Conservation (phyloP, 1,139 yeast species). For the Yamadazyma aaseri region DNA sequence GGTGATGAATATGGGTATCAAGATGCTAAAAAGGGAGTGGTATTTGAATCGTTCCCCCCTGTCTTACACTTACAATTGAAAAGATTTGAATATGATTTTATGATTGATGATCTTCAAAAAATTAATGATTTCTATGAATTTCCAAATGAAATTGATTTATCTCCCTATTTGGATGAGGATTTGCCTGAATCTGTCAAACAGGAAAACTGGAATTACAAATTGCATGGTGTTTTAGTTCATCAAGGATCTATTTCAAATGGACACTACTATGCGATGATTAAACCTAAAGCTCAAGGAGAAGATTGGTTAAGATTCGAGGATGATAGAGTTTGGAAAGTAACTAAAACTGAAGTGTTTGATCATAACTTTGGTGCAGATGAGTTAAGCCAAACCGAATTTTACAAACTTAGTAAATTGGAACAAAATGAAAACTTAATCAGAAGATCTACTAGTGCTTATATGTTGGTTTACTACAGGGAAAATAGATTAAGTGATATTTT, state of each 20-base stretch:
- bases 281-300: conserved; percentile 61
- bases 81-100: conserved; percentile 91
- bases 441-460: conserved; percentile 91
- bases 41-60: conserved; percentile 86
- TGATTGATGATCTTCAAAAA: conserved; percentile 84
- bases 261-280: conserved; percentile 91
- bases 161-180: conserved; percentile 72
- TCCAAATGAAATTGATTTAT: conserved; percentile 78
- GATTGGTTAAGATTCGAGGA: conserved; percentile 94
- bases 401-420: conserved; percentile 54
- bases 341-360: conserved; percentile 80
- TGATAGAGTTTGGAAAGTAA: conserved; percentile 87
- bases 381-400: conserved; percentile 45
- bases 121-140: conserved; percentile 91
- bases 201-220: conserved; percentile 72
- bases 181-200: conserved; percentile 38
- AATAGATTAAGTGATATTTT: conserved; percentile 57
- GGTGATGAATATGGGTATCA: conserved; percentile 83
- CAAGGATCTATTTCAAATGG: conserved; percentile 96
- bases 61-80: conserved; percentile 90
- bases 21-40: conserved; percentile 96
- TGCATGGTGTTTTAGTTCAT: conserved; percentile 94
- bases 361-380: conserved; percentile 88
- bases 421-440: conserved; percentile 64
- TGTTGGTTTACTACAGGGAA: conserved; percentile 89